Conservation (phyloP, 1,284 basidiomycete species). For the Agroathelia rolfsii region DNA sequence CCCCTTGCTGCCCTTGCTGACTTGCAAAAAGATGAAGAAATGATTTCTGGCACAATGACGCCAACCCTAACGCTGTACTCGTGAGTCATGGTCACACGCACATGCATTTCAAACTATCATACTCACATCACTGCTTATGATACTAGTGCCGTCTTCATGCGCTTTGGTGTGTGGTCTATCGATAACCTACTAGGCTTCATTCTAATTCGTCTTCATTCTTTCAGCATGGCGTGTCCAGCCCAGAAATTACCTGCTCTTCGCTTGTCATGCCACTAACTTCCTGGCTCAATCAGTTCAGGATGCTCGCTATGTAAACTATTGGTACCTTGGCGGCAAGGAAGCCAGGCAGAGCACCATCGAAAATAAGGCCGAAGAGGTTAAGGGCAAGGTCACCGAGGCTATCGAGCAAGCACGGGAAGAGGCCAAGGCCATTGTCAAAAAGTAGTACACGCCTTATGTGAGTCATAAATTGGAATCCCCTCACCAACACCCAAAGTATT, state of each 20-base stretch:
- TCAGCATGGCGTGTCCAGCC: conserved; percentile 90
- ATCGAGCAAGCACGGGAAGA: conserved; percentile 30
- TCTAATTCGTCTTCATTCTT: too few species aligned
- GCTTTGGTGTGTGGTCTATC: conserved; percentile 57
- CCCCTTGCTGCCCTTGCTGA: conserved; percentile 88
- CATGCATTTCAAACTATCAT: conserved; percentile 5
- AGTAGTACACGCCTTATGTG: conserved; percentile 6
- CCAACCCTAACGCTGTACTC: conserved; percentile 84
- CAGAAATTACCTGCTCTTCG: conserved; percentile 89
- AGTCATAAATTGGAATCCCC: too few species aligned
- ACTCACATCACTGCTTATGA: too few species aligned
- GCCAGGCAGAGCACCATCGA: conserved; percentile 27
- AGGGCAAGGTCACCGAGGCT: conserved; percentile 41
- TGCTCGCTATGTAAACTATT: conserved; percentile 82
- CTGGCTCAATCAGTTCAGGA: conserved; percentile 81
- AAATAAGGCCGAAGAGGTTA: conserved; percentile 19
- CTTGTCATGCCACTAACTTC: conserved; percentile 85
- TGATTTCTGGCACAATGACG: conserved; percentile 94
- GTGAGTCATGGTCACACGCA: conserved; percentile 42
- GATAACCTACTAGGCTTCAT: too few species aligned
- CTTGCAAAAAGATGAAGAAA: conserved; percentile 85
- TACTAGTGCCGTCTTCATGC: conserved; percentile 86
- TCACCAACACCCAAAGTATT: too few species aligned
- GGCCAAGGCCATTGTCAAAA: conserved; percentile 7
- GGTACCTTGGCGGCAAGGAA: conserved; percentile 74